phyloP scores from a whole-genome alignment of 257 asterid genomes.

The Misopates orontium region DNA sequence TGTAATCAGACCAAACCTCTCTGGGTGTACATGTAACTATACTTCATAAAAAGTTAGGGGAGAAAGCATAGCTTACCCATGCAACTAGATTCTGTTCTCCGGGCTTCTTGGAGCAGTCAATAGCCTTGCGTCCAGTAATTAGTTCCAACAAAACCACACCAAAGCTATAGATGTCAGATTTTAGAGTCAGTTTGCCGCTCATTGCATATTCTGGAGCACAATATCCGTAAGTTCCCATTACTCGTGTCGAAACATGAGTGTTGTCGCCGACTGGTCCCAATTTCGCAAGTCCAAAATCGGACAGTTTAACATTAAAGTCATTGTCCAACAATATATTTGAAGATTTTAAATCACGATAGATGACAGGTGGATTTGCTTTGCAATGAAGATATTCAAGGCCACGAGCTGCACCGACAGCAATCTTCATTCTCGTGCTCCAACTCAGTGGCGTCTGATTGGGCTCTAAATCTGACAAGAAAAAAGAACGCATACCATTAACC shows the following conservation, averaged over 20 bases:
- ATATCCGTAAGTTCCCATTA: conserved; percentile 92
- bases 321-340: conserved; percentile 80
- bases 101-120: conserved; percentile 43
- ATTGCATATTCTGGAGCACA: conserved; percentile 92
- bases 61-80: conserved; percentile 61
- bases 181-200: conserved; percentile 83
- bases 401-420: conserved; percentile 82
- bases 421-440: conserved; percentile 81
- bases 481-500: not conserved
- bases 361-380: conserved; percentile 82
- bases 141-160: conserved; percentile 90
- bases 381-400: conserved; percentile 89
- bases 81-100: conserved; percentile 77
- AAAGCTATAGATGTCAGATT: conserved; percentile 88
- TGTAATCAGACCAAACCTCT: too few species aligned
- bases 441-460: conserved; percentile 53
- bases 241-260: conserved; percentile 90
- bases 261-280: conserved; percentile 90
- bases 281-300: conserved; percentile 92
- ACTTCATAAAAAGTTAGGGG: not conserved
- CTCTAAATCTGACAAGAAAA: conserved; percentile 41
- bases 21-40: not conserved
- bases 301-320: conserved; percentile 74
- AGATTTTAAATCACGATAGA: conserved; percentile 80
- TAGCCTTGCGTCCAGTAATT: conserved; percentile 76